Base-by-base conservation (phyloP, 148 eudicot species). In the Rhododendron vialii region DNA sequence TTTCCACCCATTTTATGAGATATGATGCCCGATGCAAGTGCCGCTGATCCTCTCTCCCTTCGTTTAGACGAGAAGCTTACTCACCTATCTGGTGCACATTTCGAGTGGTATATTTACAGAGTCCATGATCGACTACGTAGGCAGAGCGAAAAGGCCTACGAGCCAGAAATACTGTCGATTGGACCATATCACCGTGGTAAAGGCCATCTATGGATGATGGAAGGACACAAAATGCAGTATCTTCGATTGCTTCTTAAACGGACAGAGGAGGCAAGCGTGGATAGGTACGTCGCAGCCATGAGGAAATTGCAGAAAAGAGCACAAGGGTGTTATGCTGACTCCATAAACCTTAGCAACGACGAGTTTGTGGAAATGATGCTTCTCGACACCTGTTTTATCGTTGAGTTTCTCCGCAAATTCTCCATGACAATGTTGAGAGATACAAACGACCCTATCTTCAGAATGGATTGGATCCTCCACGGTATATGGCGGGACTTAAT, bases 351-450 rank as follows among this genome's bases (percentile, higher is more conserved):
- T 0, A 5, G 10, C 8, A 2, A 48, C 3, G 77, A 87, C 13
- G 84, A 89, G 6, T 87, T 89, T 78, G 85, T 85, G 13, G 61
- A 87, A 61, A 89, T 89, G 89, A 59, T 87, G 85, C 51, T 89
- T 33, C 82, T 87, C 18, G 88, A 89, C 59, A 83, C 83, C 10
- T 85, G 67, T 36, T 89, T 89, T 36, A 65, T 89, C 33, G 35
- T 87, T 69, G 88, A 89, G 45, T 33, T 89, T 1, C 20, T 89
- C 8, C 77, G 89, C 12, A 74, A 85, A 36, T 59, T 18, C 22
- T 30, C 7, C 8, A 47, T 74, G 15, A 82, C 74, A 17, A 65
- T 35, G 0, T 1, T 55, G 5, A 85, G 76, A 48, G 61, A 77
- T 28, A 59, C 41, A 4, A 28, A 86, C n/a, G 89, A 89, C 3